Evolutionary conservation across 768 basidiomycete genomes (phyloP), one percentile per base, ranked within the genome.

Genomic region (Daedalea quercina): DNA sequence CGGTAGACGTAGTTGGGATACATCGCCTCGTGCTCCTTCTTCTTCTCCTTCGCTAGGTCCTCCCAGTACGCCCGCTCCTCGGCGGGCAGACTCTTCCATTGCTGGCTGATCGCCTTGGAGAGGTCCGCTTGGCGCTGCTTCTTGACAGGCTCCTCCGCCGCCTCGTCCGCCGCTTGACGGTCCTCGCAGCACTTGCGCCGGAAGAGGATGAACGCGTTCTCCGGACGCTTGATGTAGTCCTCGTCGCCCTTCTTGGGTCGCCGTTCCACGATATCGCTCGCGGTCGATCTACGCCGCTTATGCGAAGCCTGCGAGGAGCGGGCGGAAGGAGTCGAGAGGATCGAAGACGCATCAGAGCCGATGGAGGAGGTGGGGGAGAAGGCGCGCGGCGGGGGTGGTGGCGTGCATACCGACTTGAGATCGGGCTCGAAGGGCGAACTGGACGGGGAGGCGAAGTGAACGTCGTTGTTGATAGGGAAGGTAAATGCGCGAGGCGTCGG

Each of bases 191-290:
- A 87, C 62, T 85, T 81, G 60, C 86, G 78, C 51, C 87, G 80
- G 78, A 90, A 90, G 51, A 90, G 77, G 65, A 90, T 90, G 74
- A 90, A 90, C 8, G 87, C 87, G 62, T 90, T 89, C 70, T 87
- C 85, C 1, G 87, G 87, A 41, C 87, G 81, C 68, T 88, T 88
- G 73, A 90, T 81, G 63, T 90, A 90, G 67, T 87, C 85, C 46
- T 85, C 85, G 68, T 89, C 87, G 60, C 87, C 87, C 73, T 84
- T 76, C 67, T 72, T 75, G 9, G 83, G 70, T 37, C 68, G 60
- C 15, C 67, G 67, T 58, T 69, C 68, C 52, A 37, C 65, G 67
- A 65, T 60, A 44, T 70, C 69, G 58, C 62, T 65, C 28, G 57
- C 66, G 37, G 67, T 65, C 56, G 68, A 70, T 57, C 66, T 66